phyloP scores from a whole-genome alignment of 495 filamentous ascomycete genomes.

The Podospora appendiculata region DNA sequence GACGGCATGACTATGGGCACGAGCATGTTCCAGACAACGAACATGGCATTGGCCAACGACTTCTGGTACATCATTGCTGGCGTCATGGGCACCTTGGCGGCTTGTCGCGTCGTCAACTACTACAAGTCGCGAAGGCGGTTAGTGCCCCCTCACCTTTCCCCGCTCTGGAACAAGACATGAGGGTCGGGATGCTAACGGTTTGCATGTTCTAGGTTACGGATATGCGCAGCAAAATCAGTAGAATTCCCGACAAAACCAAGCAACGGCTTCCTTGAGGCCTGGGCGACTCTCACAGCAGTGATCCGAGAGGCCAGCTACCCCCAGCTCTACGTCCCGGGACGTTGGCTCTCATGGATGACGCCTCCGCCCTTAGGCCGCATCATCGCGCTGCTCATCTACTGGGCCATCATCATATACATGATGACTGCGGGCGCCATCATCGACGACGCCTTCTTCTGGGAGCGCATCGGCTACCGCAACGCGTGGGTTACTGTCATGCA shows the following conservation, averaged over 20 bases:
- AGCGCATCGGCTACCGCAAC: conserved; percentile 67
- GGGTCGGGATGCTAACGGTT: background rate
- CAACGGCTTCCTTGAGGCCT: conserved; percentile 41
- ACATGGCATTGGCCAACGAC: conserved; percentile 32
- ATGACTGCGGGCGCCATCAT: conserved; percentile 41
- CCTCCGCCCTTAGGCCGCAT: conserved; percentile 51
- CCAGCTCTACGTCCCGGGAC: conserved; percentile 46
- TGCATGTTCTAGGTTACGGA: conserved; percentile 25
- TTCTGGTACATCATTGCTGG: conserved; percentile 46
- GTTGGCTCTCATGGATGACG: conserved; percentile 38
- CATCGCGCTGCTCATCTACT: conserved; percentile 46
- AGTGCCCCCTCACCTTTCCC: background rate
- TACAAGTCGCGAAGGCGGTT: conserved; percentile 27
- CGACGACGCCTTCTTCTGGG: conserved; percentile 44
- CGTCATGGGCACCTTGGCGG: conserved; percentile 28
- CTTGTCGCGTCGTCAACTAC: conserved; percentile 31
- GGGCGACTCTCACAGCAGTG: conserved; percentile 63
- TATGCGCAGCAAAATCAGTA: conserved; percentile 25
- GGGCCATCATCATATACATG: conserved; percentile 50
- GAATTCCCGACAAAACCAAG: conserved; percentile 59
- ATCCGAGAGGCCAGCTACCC: conserved; percentile 60
- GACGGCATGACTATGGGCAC: conserved; percentile 26
- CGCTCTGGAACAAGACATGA: background rate
- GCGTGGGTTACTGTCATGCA: conserved; percentile 75
- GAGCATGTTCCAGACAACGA: conserved; percentile 25